Conservation (phyloP, 2,329 filamentous ascomycete species). For the Uncinocarpus reesii region DNA sequence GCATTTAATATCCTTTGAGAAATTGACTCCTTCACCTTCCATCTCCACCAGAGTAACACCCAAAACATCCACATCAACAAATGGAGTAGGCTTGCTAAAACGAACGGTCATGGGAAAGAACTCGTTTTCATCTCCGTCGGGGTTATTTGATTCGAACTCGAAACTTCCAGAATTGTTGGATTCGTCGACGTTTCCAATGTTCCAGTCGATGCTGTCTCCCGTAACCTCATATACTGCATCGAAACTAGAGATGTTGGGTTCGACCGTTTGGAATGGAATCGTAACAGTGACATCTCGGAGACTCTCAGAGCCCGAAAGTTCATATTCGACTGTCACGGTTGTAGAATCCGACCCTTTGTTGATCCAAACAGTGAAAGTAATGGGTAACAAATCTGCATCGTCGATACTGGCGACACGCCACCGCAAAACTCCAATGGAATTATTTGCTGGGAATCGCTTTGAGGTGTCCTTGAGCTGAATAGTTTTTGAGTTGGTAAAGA, state of each 20-base stretch:
- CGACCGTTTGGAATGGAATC: slow-evolving; percentile 75
- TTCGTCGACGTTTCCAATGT: slow-evolving; percentile 73
- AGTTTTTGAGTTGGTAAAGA: slow-evolving; percentile 70
- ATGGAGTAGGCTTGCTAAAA: slow-evolving; percentile 77
- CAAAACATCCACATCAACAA: slow-evolving; percentile 78
- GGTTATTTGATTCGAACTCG: slow-evolving; percentile 84
- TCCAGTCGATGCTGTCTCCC: slow-evolving; percentile 89
- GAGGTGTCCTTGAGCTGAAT: slow-evolving; percentile 84
- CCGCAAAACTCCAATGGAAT: slow-evolving; percentile 80
- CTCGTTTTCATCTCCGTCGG: slow-evolving; percentile 76
- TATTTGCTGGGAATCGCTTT: slow-evolving; percentile 89
- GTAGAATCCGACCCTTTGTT: slow-evolving; percentile 76
- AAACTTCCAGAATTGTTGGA: slow-evolving; percentile 77
- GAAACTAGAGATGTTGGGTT: slow-evolving; percentile 83
- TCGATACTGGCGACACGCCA: slow-evolving; percentile 77
- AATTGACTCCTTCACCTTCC: slow-evolving; percentile 36
- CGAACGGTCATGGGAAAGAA: slow-evolving; percentile 96
- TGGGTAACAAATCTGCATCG: slow-evolving; percentile 70
- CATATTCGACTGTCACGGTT: slow-evolving; percentile 91
- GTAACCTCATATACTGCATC: slow-evolving; percentile 91
- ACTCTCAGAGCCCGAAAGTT: slow-evolving; percentile 68
- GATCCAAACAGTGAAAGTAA: slow-evolving; percentile 96
- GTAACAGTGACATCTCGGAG: slow-evolving; percentile 76
- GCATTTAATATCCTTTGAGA: slow-evolving; percentile 38
- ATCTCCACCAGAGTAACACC: slow-evolving; percentile 37